Conservation (phyloP, 345 rosid species). For the Luvunga scandens region DNA sequence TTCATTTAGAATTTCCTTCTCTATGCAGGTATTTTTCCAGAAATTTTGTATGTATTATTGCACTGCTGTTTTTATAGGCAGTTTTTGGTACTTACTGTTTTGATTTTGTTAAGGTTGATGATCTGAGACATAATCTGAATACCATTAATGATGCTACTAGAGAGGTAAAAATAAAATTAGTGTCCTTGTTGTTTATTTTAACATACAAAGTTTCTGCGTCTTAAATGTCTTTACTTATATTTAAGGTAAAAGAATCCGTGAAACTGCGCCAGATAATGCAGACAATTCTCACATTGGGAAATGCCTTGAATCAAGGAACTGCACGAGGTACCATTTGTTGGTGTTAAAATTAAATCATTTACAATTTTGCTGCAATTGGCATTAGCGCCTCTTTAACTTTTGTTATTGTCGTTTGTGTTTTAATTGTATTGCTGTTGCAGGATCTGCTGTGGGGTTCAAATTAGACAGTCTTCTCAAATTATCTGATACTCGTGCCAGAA, state of each 20-base stretch:
- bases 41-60: slow-evolving; percentile 12
- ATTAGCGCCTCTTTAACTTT: neutral
- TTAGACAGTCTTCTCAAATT: slow-evolving; percentile 94
- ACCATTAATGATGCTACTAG: slow-evolving; percentile 63
- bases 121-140: slow-evolving; percentile 64
- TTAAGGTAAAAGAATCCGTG: slow-evolving; percentile 87
- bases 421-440: slow-evolving; percentile 35
- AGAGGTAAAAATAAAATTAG: slow-evolving; percentile 56
- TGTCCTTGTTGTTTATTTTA: slow-evolving; percentile 9
- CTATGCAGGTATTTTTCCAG: slow-evolving; percentile 62
- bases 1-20: slow-evolving; percentile 87
- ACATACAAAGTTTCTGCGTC: slow-evolving; percentile 15
- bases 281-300: slow-evolving; percentile 91
- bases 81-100: slow-evolving; percentile 9
- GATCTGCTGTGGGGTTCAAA: slow-evolving; percentile 97
- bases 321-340: slow-evolving; percentile 63
- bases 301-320: slow-evolving; percentile 98
- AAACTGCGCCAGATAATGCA: slow-evolving; percentile 98
- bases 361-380: neutral
- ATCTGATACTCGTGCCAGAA: slow-evolving; percentile 95
- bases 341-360: neutral
- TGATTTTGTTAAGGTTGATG: slow-evolving; percentile 61
- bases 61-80: slow-evolving; percentile 1
- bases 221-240: slow-evolving; percentile 17
- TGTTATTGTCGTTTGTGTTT: neutral